phyloP scores from a whole-genome alignment of 2,329 filamentous ascomycete species.

The Allantophomopsis cytisporea region DNA sequence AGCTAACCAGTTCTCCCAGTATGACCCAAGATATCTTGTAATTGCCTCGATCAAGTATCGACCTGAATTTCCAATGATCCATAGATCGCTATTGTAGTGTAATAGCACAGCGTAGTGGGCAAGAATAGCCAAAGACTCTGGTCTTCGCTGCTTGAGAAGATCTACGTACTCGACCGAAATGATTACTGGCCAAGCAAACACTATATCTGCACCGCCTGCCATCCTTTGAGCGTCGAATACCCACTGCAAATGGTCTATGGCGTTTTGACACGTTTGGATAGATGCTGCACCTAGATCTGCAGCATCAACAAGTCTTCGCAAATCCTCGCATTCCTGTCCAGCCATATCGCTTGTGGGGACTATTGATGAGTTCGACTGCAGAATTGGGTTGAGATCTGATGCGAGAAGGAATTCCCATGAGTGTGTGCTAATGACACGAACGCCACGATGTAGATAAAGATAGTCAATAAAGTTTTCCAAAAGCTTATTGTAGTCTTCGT shows the following conservation, averaged over 20 bases:
- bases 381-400: constrained; percentile 7
- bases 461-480: constrained; percentile 10
- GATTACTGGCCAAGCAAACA: constrained; percentile 20
- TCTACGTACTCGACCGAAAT: constrained; percentile 15
- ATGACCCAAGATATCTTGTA: constrained; percentile 4
- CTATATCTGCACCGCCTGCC: constrained; percentile 2
- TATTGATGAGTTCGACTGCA: constrained; percentile 3
- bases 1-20: too few relatives aligned
- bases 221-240: constrained; percentile 4
- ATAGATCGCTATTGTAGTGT: constrained; percentile 10
- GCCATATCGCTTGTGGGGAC: neutral
- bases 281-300: constrained; percentile 1
- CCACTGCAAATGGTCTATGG: constrained; percentile 6
- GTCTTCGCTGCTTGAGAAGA: constrained; percentile 13
- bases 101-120: constrained; percentile 21
- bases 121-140: constrained; percentile 20
- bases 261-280: constrained; percentile 3
- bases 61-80: constrained; percentile 10
- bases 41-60: constrained; percentile 9
- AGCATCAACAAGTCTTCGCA: constrained; percentile 2
- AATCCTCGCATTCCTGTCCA: constrained; percentile 3
- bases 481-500: constrained; percentile 13
- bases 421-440: constrained; percentile 6
- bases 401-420: constrained; percentile 6
- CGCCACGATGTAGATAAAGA: constrained; percentile 9